phyloP scores from a whole-genome alignment of 129 eudicot species.

The Saussurea involucrata region DNA sequence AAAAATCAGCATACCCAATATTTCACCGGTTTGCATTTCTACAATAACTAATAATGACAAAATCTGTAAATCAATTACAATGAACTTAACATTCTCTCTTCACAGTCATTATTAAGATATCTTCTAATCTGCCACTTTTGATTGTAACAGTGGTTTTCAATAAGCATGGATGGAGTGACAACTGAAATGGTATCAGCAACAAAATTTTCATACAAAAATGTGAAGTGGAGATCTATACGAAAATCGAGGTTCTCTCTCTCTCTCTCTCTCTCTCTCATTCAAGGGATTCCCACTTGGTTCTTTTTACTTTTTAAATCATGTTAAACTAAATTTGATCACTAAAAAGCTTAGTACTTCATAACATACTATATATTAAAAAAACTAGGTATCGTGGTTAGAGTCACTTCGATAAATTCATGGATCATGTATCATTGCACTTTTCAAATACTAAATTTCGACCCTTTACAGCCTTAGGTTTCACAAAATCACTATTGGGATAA shows the following conservation, averaged over 20 bases:
- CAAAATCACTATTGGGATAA: too few species aligned
- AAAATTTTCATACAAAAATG: constrained; percentile 16
- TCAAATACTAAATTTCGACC: too few species aligned
- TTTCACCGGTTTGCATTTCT: too few species aligned
- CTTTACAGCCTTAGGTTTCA: too few species aligned
- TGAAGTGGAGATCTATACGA: constrained; percentile 28
- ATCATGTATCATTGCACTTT: too few species aligned
- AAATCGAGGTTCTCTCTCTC: constrained; percentile 18
- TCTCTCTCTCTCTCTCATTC: neutral
- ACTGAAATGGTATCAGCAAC: constrained; percentile 20
- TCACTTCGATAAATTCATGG: too few species aligned
- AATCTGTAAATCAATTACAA: neutral
- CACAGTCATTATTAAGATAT: neutral
- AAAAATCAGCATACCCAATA: too few species aligned
- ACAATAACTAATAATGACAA: too few species aligned
- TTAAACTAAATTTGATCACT: too few species aligned
- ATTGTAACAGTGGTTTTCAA: constrained; percentile 28
- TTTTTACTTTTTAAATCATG: neutral
- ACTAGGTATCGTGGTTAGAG: too few species aligned
- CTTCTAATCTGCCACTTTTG: neutral
- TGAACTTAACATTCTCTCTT: neutral
- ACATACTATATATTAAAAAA: too few species aligned
- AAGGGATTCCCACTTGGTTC: neutral
- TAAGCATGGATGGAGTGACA: constrained; percentile 14
- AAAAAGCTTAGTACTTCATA: too few species aligned